Conservation (phyloP, 805 yeast genomes). For the Candida methanosorbosa region DNA sequence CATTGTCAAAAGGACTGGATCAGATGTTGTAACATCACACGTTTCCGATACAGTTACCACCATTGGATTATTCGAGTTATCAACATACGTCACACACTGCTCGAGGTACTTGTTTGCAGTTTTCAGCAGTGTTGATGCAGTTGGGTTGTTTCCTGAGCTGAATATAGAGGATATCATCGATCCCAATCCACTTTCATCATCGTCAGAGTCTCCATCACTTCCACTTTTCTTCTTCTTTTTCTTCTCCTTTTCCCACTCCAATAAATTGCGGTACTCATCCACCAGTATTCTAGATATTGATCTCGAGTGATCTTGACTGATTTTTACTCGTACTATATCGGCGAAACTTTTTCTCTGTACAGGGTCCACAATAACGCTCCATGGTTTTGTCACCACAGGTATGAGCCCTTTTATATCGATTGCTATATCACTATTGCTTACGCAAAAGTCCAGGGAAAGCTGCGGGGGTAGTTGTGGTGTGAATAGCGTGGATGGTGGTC, state of each 20-base stretch:
- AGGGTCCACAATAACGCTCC: constrained; percentile 43
- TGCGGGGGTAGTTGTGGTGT: constrained; percentile 39
- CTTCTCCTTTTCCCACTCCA: constrained; percentile 20
- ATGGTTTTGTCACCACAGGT: constrained; percentile 47
- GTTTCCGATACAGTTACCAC: constrained; percentile 58
- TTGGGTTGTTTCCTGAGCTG: constrained; percentile 16
- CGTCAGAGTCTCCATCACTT: neutral
- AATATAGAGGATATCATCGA: constrained; percentile 17
- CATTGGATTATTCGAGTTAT: constrained; percentile 20
- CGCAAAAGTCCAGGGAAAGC: constrained; percentile 47
- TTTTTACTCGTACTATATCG: constrained; percentile 47
- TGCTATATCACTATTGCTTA: constrained; percentile 54
- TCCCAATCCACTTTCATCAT: constrained; percentile 7
- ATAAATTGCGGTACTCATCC: constrained; percentile 28
- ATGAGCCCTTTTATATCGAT: constrained; percentile 48
- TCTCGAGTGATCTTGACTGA: constrained; percentile 35
- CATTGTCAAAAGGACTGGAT: constrained; percentile 55
- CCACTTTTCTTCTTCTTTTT: neutral
- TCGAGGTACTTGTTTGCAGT: constrained; percentile 46
- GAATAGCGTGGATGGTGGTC: constrained; percentile 26
- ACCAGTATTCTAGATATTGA: constrained; percentile 30
- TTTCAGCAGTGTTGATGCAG: constrained; percentile 25
- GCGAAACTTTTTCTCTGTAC: constrained; percentile 41
- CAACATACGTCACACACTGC: constrained; percentile 51
- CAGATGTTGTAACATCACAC: constrained; percentile 54